Evolutionary conservation across 2,329 filamentous ascomycete species (phyloP), one percentile per base, ranked within the genome.

Genomic region (Xylariaceae sp.): DNA sequence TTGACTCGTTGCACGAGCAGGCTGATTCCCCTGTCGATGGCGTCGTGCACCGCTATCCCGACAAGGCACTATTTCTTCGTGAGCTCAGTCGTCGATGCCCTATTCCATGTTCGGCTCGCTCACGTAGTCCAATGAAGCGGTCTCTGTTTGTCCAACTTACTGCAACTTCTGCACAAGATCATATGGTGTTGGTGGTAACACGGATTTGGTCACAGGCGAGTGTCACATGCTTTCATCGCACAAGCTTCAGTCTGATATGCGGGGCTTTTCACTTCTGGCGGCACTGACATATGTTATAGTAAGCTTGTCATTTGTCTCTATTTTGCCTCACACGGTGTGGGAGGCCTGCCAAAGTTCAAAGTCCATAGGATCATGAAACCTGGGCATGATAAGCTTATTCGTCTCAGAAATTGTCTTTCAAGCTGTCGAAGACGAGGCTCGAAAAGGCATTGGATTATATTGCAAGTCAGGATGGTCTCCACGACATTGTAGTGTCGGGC

Each of bases 151-250:
- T 57, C 81, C 81, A 0, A 78, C 82, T 0, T 84, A 84, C 61
- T 85, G 82, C 65, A 70, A 73, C 44, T 85, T 75, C 58, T 85
- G 82, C 64, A 85, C 82, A 1, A 75, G 82, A 11, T 79, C 79
- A 0, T 82, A 82, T 54, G 75, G 75, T 0, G 75, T 85, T 2
- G 82, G 82, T 1, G 72, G 66, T 11, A 66, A 77, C 49, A 85
- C 81, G 1, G 72, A 75, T 10, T 69, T 71, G 0, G 73, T 83
- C 3, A 68, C 68, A 27, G 22, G 22, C 22, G 22, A 27, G 22
- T 27, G 22, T 27, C 4, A 27, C 22, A 5, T 27, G 22, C 7
- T 27, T 27, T 27, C 22, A 4, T 7, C 7, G 22, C 4, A 7
- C 22, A 27, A 7, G 4, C 22, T 27, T 7, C 22, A 27, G 22